Conservation (phyloP, 2,329 filamentous ascomycete genomes). For the Sporothrix curviconia region DNA sequence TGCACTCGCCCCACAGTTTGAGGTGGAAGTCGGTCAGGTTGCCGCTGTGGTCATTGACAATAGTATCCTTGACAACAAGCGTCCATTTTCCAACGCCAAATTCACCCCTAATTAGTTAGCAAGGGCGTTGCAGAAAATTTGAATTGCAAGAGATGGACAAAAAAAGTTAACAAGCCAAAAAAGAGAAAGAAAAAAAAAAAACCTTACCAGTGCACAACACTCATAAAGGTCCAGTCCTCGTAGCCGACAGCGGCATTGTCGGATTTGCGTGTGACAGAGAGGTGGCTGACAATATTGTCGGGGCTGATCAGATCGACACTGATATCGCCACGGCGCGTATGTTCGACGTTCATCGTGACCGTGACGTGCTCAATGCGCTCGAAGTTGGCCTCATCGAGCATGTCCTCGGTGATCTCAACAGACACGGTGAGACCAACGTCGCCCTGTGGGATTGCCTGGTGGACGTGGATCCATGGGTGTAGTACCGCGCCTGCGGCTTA, state of each 20-base stretch:
- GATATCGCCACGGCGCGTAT: conserved; percentile 80
- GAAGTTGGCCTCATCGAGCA: conserved; percentile 76
- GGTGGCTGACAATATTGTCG: conserved; percentile 70
- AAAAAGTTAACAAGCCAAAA: too few relatives aligned
- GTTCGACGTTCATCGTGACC: conserved; percentile 92
- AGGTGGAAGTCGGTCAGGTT: conserved; percentile 86
- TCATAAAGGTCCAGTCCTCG: conserved; percentile 98
- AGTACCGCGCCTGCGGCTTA: conserved; percentile 93
- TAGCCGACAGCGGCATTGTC: conserved; percentile 68
- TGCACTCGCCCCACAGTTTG: conserved; percentile 86
- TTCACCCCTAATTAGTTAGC: conserved; percentile 64
- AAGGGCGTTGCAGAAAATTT: too few relatives aligned
- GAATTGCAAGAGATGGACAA: too few relatives aligned
- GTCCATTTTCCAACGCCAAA: conserved; percentile 84
- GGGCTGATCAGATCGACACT: conserved; percentile 90
- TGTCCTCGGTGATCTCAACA: conserved; percentile 77
- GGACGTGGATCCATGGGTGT: conserved; percentile 88
- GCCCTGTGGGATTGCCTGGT: conserved; percentile 79
- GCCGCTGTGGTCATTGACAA: conserved; percentile 68
- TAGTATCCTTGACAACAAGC: conserved; percentile 78
- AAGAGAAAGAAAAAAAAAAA: neutral
- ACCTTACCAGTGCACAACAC: conserved; percentile 83
- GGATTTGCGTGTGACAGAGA: conserved; percentile 65
- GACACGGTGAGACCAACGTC: conserved; percentile 67
- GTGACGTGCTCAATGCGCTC: conserved; percentile 89